Percentiles rank a stretch among this genome's conserved stretches.
Conservation (phyloP, 1,284 basidiomycete species). For the Mycosarcoma mackinlayi region DNA sequence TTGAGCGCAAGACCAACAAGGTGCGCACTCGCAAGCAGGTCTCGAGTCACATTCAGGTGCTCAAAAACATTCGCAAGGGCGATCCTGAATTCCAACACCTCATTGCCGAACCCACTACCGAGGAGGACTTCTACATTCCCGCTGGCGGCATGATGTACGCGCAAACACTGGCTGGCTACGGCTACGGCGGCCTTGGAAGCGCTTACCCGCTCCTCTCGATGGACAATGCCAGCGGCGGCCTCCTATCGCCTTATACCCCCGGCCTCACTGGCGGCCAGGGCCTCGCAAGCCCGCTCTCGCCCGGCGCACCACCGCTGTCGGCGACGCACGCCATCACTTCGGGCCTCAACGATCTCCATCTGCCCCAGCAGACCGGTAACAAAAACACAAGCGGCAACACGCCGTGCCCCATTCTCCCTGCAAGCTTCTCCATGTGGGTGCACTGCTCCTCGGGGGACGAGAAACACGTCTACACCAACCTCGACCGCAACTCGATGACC, state of each 20-base stretch:
- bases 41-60: conserved; percentile 68
- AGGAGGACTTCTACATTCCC: conserved; percentile 68
- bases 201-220: conserved; percentile 49
- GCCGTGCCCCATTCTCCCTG: conserved; percentile 59
- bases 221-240: conserved; percentile 36
- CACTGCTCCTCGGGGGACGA: conserved; percentile 61
- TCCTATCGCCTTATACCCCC: conserved; percentile 60
- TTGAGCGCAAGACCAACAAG: conserved; percentile 70
- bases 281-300: conserved; percentile 47
- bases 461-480: conserved; percentile 63
- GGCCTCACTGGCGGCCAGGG: conserved; percentile 31
- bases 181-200: conserved; percentile 61
- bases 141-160: conserved; percentile 68
- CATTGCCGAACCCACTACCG: conserved; percentile 64
- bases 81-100: conserved; percentile 68
- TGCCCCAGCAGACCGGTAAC: conserved; percentile 43
- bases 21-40: conserved; percentile 67
- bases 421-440: conserved; percentile 67
- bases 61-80: conserved; percentile 67
- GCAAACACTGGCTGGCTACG: conserved; percentile 64
- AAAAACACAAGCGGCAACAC: conserved; percentile 41
- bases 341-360: conserved; percentile 59
- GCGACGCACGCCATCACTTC: conserved; percentile 58
- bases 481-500: conserved; percentile 60
- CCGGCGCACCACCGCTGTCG: conserved; percentile 51